Conservation (phyloP, 2,329 filamentous ascomycete genomes). For the Raffaelea arxii region DNA sequence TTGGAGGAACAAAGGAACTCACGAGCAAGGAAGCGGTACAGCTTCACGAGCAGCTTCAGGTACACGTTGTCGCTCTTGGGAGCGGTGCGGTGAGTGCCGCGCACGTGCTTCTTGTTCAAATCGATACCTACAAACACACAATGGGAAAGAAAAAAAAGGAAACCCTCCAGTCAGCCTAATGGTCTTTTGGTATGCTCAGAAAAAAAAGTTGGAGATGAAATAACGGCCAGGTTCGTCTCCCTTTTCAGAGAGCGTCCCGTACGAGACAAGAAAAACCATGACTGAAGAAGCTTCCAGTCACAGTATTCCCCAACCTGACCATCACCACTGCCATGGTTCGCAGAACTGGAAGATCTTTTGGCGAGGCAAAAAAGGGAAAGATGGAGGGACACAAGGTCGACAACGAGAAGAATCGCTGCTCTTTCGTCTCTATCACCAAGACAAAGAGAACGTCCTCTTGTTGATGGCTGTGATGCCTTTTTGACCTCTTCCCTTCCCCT, state of each 20-base stretch:
- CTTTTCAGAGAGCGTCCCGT: too few species aligned
- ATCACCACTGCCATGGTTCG: slow-evolving; percentile 5
- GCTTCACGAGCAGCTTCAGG: slow-evolving; percentile 94
- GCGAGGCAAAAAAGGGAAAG: not conserved
- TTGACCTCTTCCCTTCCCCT: not conserved
- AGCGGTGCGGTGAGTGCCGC: slow-evolving; percentile 75
- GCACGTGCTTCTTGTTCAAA: slow-evolving; percentile 61
- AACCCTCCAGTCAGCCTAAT: slow-evolving; percentile 44
- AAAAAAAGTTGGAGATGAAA: slow-evolving; percentile 11
- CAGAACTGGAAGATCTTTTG: slow-evolving; percentile 4
- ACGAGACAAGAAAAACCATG: not conserved
- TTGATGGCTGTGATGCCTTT: too few species aligned
- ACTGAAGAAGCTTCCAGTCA: not conserved
- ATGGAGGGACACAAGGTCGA: not conserved
- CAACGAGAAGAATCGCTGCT: not conserved
- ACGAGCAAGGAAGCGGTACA: slow-evolving; percentile 95
- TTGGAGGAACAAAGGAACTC: slow-evolving; percentile 34
- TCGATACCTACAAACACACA: slow-evolving; percentile 61
- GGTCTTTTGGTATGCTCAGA: slow-evolving; percentile 54
- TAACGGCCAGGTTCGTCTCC: too few species aligned
- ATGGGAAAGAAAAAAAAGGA: slow-evolving; percentile 21
- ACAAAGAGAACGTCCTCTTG: too few species aligned
- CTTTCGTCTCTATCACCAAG: not conserved
- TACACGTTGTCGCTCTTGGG: slow-evolving; percentile 99
- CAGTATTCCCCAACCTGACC: not conserved